Evolutionary conservation across 257 asterid genomes (phyloP).

Genomic region (Anisodus tanguticus): DNA sequence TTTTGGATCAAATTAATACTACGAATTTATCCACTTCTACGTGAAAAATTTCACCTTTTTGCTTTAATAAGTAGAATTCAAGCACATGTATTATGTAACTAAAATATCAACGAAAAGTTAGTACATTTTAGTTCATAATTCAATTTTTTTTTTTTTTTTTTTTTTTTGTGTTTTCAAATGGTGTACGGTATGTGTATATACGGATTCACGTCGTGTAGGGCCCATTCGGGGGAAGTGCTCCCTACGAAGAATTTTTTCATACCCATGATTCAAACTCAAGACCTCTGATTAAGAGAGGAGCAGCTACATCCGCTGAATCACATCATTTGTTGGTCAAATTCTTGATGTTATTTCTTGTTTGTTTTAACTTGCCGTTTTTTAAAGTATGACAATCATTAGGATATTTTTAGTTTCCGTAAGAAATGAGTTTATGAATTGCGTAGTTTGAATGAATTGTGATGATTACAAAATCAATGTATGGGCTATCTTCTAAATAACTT

Average conservation of each 20-base stretch:
- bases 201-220: no score
- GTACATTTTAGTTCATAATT: neutral
- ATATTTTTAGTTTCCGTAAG: neutral
- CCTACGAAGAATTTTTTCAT: no score
- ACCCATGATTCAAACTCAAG: no score
- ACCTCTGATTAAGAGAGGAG: no score
- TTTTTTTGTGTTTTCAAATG: no score
- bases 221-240: no score
- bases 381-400: neutral
- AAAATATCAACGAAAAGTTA: neutral
- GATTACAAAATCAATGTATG: neutral
- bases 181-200: no score
- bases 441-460: neutral
- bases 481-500: neutral
- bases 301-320: no score
- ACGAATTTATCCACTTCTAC: neutral
- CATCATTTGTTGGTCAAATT: neutral
- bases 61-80: neutral
- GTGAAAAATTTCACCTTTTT: neutral
- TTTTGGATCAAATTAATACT: neutral
- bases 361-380: neutral
- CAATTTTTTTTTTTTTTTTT: no score
- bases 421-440: neutral
- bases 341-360: neutral
- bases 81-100: neutral